Evolutionary conservation across 106 monocot genomes (phyloP).

Genomic region (Phalaenopsis equestris): DNA sequence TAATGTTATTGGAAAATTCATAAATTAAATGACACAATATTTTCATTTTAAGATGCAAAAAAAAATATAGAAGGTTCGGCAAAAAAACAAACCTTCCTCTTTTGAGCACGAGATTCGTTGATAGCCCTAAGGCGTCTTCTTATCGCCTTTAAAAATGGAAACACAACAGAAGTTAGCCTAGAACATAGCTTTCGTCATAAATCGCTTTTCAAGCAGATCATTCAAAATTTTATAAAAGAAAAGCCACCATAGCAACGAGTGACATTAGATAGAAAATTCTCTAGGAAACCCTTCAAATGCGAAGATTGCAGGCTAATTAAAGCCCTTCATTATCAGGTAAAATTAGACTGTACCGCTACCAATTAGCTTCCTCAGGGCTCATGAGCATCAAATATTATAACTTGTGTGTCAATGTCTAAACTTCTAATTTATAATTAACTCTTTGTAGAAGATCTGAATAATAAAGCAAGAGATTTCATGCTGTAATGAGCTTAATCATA

Average conservation of each 20-base stretch:
- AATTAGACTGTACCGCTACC: not conserved
- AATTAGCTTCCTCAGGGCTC: not conserved
- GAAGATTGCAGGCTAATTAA: not conserved
- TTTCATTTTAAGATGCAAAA: not conserved
- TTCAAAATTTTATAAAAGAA: not conserved
- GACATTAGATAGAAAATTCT: not conserved
- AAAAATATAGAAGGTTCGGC: not conserved
- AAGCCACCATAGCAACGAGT: not conserved
- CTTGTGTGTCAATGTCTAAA: not conserved
- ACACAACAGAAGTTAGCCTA: slow-evolving; percentile 2
- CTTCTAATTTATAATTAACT: not conserved
- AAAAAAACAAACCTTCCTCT: slow-evolving; percentile 54
- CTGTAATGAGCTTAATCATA: slow-evolving; percentile 1
- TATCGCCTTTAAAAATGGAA: slow-evolving; percentile 43
- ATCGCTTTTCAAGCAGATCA: not conserved
- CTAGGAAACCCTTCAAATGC: not conserved
- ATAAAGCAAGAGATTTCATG: not conserved
- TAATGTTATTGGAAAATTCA: not conserved
- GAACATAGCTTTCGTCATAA: not conserved
- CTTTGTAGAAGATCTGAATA: not conserved
- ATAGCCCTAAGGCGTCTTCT: slow-evolving; percentile 77
- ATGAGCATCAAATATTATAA: not conserved
- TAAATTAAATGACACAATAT: not conserved
- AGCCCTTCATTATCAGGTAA: not conserved
- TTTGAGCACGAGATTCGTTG: slow-evolving; percentile 93